A percentile compares a stretch with the other conserved stretches of the same genome.
phyloP scores from a whole-genome alignment of 2,329 filamentous ascomycete genomes.

The Fusarium sororula region DNA sequence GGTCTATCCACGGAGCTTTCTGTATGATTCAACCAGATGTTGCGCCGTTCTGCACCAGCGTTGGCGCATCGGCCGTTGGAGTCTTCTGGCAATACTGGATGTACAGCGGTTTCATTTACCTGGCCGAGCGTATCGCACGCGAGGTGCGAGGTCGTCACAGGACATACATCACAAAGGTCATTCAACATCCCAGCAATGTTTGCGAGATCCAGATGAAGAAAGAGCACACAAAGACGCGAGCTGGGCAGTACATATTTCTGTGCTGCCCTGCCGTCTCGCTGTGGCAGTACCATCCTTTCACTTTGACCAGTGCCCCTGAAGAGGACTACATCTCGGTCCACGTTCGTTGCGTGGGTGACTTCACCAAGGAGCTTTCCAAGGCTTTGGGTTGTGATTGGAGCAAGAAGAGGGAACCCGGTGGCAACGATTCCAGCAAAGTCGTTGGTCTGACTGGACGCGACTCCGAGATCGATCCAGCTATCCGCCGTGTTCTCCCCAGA shows the following conservation, averaged over 20 bases:
- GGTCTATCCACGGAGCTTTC: conserved; percentile 88
- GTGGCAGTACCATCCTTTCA: conserved; percentile 91
- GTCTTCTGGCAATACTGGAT: conserved; percentile 94
- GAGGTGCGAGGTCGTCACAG: conserved; percentile 83
- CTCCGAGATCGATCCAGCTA: conserved; percentile 71
- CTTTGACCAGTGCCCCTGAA: conserved; percentile 85
- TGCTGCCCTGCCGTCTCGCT: conserved; percentile 87
- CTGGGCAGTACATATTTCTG: conserved; percentile 89
- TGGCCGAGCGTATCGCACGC: conserved; percentile 80
- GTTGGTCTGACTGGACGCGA: conserved; percentile 71
- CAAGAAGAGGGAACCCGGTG: conserved; percentile 45
- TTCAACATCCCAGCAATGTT: conserved; percentile 89
- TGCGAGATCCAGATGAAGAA: conserved; percentile 95
- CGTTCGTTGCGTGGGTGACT: conserved; percentile 84
- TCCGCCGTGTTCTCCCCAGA: conserved; percentile 78
- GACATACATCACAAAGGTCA: conserved; percentile 88
- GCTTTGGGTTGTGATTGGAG: conserved; percentile 81
- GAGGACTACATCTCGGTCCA: conserved; percentile 92
- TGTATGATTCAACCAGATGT: conserved; percentile 91
- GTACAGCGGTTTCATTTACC: conserved; percentile 82
- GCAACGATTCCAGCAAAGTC: conserved; percentile 66
- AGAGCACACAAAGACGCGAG: conserved; percentile 81
- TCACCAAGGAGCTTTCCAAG: conserved; percentile 75
- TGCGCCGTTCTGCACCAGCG: conserved; percentile 78
- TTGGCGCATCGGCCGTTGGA: conserved; percentile 72